phyloP scores from a whole-genome alignment of 805 yeast species.

The Tetrapisispora arboricola region DNA sequence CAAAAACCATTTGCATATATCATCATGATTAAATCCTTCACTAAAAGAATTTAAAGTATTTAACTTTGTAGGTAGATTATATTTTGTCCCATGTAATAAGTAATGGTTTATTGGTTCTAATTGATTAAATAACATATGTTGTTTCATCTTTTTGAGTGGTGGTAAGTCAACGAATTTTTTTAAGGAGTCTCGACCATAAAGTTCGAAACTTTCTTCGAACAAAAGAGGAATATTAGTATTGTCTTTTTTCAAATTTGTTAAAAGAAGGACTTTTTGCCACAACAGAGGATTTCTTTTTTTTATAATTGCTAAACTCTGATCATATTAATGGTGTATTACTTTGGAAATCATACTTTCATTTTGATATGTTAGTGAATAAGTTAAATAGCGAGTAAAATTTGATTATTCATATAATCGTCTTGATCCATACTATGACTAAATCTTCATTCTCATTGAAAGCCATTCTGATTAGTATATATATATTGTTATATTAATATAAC shows the following conservation, averaged over 20 bases:
- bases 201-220: no score
- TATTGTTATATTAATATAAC: not conserved
- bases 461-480: not conserved
- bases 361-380: no score
- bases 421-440: not conserved
- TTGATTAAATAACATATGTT: constrained; percentile 1
- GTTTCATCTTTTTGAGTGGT: not conserved
- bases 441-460: not conserved
- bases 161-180: not conserved
- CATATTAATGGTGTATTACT: not conserved
- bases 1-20: constrained; percentile 10
- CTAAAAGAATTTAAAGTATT: constrained; percentile 9
- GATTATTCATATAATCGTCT: no score
- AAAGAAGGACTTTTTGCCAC: constrained; percentile 3
- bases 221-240: no score
- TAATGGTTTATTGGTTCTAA: constrained; percentile 5
- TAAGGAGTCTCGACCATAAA: not conserved
- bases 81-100: not conserved
- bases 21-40: constrained; percentile 9
- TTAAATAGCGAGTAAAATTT: no score
- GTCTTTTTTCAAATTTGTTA: not conserved
- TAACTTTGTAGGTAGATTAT: not conserved
- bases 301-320: constrained; percentile 19
- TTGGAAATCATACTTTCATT: no score
- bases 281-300: constrained; percentile 14